A percentile compares a stretch with the other conserved stretches of the same genome.
These are phyloP conservation scores for Mycosphaerella sp. DNA, from an alignment of 2,329 filamentous ascomycete genomes.

Conservation along the genomic window DNA sequence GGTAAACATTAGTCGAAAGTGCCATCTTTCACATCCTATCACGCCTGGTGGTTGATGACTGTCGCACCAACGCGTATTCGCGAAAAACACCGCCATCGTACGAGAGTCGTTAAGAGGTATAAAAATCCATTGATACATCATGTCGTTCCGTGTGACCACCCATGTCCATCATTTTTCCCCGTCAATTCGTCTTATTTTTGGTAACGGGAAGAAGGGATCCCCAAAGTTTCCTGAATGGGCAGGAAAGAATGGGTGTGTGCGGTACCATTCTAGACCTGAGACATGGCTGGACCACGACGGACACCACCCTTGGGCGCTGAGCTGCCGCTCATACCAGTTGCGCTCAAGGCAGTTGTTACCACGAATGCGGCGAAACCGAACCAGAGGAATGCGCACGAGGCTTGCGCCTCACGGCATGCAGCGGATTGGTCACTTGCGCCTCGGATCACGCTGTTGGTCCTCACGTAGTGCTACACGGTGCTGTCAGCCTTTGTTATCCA, in stretches of 20 bases:
- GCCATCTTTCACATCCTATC: conserved; percentile 2
- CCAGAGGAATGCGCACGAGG: conserved; percentile 69
- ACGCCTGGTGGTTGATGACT: not conserved
- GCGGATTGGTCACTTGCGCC: conserved; percentile 49
- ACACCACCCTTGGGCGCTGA: conserved; percentile 42
- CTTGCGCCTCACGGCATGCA: conserved; percentile 70
- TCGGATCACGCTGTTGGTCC: conserved; percentile 38
- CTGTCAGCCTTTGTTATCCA: not conserved
- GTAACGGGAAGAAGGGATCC: not conserved
- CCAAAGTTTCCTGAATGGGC: too few species aligned
- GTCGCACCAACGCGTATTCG: conserved; percentile 1
- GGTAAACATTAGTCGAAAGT: conserved; percentile 1
- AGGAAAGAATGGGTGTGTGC: too few species aligned
- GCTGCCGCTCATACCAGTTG: conserved; percentile 49
- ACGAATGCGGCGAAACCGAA: conserved; percentile 63
- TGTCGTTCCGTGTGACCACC: conserved; percentile 3
- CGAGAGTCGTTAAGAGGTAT: conserved; percentile 7
- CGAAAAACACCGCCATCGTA: not conserved
- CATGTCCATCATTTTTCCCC: not conserved
- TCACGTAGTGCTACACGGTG: conserved; percentile 32
- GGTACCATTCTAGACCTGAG: conserved; percentile 39
- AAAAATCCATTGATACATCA: not conserved
- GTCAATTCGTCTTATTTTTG: not conserved
- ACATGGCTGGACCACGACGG: conserved; percentile 47
- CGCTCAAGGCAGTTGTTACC: conserved; percentile 50